phyloP scores from a whole-genome alignment of 192 early-diverging fungal genomes.

The Thoreauomyces humboldtii region DNA sequence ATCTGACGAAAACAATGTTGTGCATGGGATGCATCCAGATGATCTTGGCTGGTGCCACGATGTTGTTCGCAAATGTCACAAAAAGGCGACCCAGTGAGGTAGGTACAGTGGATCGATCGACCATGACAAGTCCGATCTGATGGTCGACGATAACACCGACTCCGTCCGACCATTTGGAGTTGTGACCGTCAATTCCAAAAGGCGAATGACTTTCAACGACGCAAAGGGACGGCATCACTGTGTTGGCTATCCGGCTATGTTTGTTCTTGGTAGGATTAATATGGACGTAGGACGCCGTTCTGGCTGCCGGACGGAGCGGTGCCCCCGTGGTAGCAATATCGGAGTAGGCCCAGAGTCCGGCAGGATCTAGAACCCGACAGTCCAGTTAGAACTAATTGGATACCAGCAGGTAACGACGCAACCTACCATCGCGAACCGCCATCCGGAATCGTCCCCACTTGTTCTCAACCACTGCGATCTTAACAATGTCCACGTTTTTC shows the following conservation, averaged over 20 bases:
- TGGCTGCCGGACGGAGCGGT: constrained; percentile 52
- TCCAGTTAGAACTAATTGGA: background rate
- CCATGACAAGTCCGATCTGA: constrained; percentile 71
- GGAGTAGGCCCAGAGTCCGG: constrained; percentile 73
- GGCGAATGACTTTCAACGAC: constrained; percentile 70
- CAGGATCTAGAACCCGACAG: constrained; percentile 29
- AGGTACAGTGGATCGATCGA: constrained; percentile 72
- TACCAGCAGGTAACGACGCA: background rate
- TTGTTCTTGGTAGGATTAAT: constrained; percentile 31
- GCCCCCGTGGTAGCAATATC: constrained; percentile 55
- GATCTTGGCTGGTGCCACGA: constrained; percentile 77
- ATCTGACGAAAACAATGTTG: constrained; percentile 80
- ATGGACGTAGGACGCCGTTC: constrained; percentile 63
- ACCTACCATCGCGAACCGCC: constrained; percentile 26
- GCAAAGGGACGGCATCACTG: constrained; percentile 76
- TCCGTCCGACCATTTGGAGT: constrained; percentile 46
- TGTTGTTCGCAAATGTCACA: constrained; percentile 76
- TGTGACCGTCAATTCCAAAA: constrained; percentile 58
- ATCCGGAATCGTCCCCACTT: constrained; percentile 35
- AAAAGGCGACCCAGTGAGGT: constrained; percentile 71
- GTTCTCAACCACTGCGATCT: constrained; percentile 34
- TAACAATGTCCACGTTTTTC: constrained; percentile 38
- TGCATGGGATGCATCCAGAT: constrained; percentile 77
- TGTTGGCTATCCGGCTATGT: constrained; percentile 45
- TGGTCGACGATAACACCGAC: constrained; percentile 53